A percentile compares a stretch with the other conserved stretches of the same genome.
Conservation (phyloP, 768 basidiomycete species). For the Boletus tomentosulus region DNA sequence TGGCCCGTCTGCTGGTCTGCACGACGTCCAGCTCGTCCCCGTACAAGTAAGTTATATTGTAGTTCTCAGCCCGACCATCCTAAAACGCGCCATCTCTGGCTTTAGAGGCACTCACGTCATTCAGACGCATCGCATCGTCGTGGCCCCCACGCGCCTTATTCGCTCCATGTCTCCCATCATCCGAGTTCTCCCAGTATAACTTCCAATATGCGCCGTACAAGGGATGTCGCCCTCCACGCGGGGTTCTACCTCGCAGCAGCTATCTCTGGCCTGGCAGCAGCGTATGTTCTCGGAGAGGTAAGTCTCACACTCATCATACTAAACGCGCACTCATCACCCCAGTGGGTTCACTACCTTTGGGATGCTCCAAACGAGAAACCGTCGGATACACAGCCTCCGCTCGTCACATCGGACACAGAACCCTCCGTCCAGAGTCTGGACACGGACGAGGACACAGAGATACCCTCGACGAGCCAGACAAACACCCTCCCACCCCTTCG, state of each 20-base stretch:
- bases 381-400: too few relatives aligned
- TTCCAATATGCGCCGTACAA: slow-evolving; percentile 9
- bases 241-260: slow-evolving; percentile 6
- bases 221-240: slow-evolving; percentile 8
- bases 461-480: not conserved
- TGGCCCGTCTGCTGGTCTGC: not conserved
- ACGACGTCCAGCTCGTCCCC: too few relatives aligned
- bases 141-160: not conserved
- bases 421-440: not conserved
- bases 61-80: too few relatives aligned
- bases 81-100: not conserved
- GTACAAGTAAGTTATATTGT: too few relatives aligned
- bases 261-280: slow-evolving; percentile 19
- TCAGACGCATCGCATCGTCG: not conserved
- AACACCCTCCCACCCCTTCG: slow-evolving; percentile 4
- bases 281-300: slow-evolving; percentile 20
- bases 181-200: not conserved
- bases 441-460: not conserved
- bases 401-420: not conserved
- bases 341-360: slow-evolving; percentile 15
- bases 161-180: not conserved
- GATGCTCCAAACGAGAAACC: not conserved
- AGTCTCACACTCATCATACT: not conserved
- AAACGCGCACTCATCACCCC: not conserved
- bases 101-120: not conserved